phyloP scores from a whole-genome alignment of 2,329 filamentous ascomycete genomes.

The Cladosporium sp. region DNA sequence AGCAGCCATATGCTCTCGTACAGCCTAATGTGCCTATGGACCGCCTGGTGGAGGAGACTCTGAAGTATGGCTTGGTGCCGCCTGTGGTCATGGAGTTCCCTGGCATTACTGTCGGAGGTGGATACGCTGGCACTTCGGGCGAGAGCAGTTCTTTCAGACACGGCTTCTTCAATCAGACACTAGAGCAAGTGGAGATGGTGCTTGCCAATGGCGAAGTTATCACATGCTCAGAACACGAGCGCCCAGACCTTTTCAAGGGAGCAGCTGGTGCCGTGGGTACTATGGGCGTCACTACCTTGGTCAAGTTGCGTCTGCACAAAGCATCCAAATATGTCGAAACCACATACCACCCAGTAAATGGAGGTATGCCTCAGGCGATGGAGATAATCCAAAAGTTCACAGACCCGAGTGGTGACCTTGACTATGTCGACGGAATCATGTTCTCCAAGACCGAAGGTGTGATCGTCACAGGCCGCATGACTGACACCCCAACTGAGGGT shows the following conservation, averaged over 20 bases:
- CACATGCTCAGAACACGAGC: constrained; percentile 55
- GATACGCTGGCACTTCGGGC: constrained; percentile 65
- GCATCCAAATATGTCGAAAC: constrained; percentile 53
- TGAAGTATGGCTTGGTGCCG: constrained; percentile 58
- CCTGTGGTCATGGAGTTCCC: constrained; percentile 72
- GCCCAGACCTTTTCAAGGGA: constrained; percentile 64
- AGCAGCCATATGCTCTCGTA: constrained; percentile 50
- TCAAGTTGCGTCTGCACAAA: constrained; percentile 49
- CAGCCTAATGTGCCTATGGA: constrained; percentile 73
- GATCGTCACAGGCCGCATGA: constrained; percentile 48
- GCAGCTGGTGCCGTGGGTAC: constrained; percentile 67
- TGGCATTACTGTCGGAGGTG: constrained; percentile 67
- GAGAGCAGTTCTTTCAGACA: constrained; percentile 67
- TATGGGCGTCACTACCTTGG: constrained; percentile 66
- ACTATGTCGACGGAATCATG: constrained; percentile 54
- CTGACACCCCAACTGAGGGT: constrained; percentile 41
- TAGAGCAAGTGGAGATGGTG: constrained; percentile 65
- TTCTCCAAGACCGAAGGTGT: constrained; percentile 46
- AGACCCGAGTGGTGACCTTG: constrained; percentile 60
- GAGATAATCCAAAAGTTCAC: constrained; percentile 38
- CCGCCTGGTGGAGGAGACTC: constrained; percentile 58
- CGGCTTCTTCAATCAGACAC: constrained; percentile 65
- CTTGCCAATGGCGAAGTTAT: constrained; percentile 61
- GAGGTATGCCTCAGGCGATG: constrained; percentile 52
- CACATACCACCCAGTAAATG: constrained; percentile 49